Evolutionary conservation across 2,329 filamentous ascomycete species (phyloP), one percentile per base, ranked within the genome.

Genomic region (Xylariaceae sp.): DNA sequence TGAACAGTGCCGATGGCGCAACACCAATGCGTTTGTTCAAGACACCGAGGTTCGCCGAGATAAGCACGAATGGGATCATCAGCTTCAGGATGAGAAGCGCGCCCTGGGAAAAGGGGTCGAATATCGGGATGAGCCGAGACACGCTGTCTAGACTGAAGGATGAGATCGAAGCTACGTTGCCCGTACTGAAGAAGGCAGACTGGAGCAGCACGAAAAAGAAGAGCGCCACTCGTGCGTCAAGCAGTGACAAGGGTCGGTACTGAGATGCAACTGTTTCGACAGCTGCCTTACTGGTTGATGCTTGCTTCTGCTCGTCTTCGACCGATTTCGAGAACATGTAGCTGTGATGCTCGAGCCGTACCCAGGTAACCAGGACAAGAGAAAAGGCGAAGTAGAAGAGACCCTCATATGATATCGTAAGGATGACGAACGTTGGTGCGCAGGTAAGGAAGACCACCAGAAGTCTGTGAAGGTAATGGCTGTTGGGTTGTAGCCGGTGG

Each of bases 141-240:
- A 99, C 94, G 68, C 89, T 92, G 60, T 97, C 94, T 47, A 99
- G 80, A 62, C 89, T 95, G 77, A 99, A 99, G 1, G 91, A 90
- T 13, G 92, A 96, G 57, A 99, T 77, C 0, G 93, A 97, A 0
- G 94, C 94, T 59, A 99, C 86, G 76, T 99, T 99, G 64, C 94
- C 94, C 0, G 93, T 97, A 76, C 88, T 90, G 82, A 97, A 99
- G 75, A 99, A 99, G 55, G 89, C 94, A 2, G 92, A 93, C 74
- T 99, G 94, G 4, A 99, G 82, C 45, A 99, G 83, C 66, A 91
- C 92, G 74, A 99, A 88, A 80, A 97, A 97, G 79, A 97, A 97
- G 5, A 99, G 82, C 1, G 91, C 88, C 42, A 96, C 88, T 44
- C 95, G 89, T 3, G 88, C 85, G 72, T 99, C 94, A n/a, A 88